Evolutionary conservation across 2,329 filamentous ascomycete genomes (phyloP).

Genomic region (Fusarium burgessii): DNA sequence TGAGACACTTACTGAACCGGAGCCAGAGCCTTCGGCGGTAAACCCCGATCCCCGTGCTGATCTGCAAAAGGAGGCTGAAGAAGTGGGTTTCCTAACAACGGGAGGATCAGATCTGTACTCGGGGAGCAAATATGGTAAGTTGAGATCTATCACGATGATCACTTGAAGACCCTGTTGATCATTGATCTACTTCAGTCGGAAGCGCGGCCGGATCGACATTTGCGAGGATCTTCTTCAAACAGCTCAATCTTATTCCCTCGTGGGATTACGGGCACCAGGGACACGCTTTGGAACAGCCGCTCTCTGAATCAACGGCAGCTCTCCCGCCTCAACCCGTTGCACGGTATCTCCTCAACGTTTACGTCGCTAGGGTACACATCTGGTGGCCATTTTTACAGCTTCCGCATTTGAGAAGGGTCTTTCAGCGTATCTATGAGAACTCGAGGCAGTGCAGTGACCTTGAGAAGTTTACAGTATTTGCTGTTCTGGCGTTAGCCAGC

Average conservation of each 20-base stretch:
- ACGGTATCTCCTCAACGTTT: neutral
- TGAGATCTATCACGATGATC: fast-evolving
- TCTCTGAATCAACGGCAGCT: fast-evolving
- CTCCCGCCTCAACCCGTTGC: neutral
- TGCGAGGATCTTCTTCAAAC: constrained; percentile 15
- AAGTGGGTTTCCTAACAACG: neutral
- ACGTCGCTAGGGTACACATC: neutral
- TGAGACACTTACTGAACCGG: neutral
- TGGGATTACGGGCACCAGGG: neutral
- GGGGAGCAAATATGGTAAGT: constrained; percentile 3
- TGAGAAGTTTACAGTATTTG: neutral
- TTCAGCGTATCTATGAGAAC: neutral
- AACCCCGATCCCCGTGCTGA: neutral
- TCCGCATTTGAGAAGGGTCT: neutral
- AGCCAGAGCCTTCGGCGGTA: neutral
- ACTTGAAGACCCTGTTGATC: neutral
- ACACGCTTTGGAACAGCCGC: neutral
- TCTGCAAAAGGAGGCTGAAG: constrained; percentile 10
- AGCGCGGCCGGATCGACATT: constrained; percentile 16
- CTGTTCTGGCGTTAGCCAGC: neutral
- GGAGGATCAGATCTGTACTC: constrained; percentile 7
- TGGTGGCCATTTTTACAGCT: constrained; percentile 13
- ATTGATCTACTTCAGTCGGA: neutral
- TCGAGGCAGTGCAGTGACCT: fast-evolving
- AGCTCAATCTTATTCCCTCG: neutral